Conservation (phyloP, 192 early-diverging fungal genomes). For the Umbelopsis sp. region DNA sequence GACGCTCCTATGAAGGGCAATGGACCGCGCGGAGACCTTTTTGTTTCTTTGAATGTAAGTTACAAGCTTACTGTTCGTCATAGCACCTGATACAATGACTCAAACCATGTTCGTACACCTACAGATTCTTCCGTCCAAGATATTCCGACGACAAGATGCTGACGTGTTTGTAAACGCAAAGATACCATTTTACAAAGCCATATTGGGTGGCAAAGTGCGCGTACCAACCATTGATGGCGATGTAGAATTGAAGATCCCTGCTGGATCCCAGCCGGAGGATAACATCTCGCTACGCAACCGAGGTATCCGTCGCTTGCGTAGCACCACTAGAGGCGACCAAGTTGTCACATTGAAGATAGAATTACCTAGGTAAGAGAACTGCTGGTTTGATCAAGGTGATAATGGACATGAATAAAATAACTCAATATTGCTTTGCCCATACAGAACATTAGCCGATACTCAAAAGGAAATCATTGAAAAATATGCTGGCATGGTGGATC, state of each 20-base stretch:
- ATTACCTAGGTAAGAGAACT: conserved; percentile 62
- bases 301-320: conserved; percentile 69
- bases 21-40: conserved; percentile 83
- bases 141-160: conserved; percentile 84
- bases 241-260: conserved; percentile 85
- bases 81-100: not conserved
- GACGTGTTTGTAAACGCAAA: conserved; percentile 76
- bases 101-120: not conserved
- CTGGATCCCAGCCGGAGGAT: conserved; percentile 92
- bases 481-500: conserved; percentile 53
- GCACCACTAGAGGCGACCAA: conserved; percentile 80
- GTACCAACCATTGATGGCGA: conserved; percentile 96
- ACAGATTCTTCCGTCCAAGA: conserved; percentile 53
- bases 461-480: conserved; percentile 67
- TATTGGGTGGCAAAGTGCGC: conserved; percentile 84
- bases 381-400: not conserved
- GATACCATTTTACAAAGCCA: conserved; percentile 85
- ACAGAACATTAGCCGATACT: conserved; percentile 39
- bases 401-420: no score
- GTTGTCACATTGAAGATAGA: conserved; percentile 84
- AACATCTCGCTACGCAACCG: conserved; percentile 75
- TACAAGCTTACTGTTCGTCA: not conserved
- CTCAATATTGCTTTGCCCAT: no score
- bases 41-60: conserved; percentile 75
- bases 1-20: conserved; percentile 75